These are phyloP conservation scores for Ophiocordyceps camponoti-saundersi DNA, from an alignment of 2,329 filamentous ascomycete species.

Conservation along the genomic window DNA sequence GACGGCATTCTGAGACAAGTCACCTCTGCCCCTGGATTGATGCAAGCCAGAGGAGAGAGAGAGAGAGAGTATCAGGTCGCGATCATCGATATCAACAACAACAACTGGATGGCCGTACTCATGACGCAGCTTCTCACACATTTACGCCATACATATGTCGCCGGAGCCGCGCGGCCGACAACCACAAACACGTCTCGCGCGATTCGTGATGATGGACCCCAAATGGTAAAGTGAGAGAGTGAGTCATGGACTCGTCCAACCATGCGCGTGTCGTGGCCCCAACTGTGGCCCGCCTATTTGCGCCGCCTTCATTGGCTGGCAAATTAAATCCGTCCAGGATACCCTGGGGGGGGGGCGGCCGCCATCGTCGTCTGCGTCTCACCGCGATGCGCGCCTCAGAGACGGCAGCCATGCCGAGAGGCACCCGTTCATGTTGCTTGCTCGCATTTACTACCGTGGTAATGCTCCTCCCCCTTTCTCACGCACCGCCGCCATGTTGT, in stretches of 20 bases:
- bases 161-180: not conserved
- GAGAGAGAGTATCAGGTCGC: too few relatives aligned
- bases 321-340: slow-evolving; percentile 6
- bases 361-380: not conserved
- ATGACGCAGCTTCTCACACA: not conserved
- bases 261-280: slow-evolving; percentile 6
- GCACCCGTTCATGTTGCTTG: not conserved
- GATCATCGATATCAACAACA: too few relatives aligned
- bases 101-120: not conserved
- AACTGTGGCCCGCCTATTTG: slow-evolving; percentile 13
- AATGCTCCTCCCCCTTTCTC: too few relatives aligned
- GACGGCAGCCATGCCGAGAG: not conserved
- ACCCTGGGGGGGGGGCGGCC: not conserved
- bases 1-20: slow-evolving; percentile 6
- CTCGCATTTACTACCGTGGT: not conserved
- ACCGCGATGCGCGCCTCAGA: not conserved
- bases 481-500: not conserved
- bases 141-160: not conserved
- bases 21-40: slow-evolving; percentile 1
- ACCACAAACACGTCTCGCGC: not conserved
- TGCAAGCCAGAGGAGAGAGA: not conserved
- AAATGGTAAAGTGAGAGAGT: slow-evolving; percentile 1
- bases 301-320: slow-evolving; percentile 14
- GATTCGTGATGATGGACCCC: not conserved
- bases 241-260: slow-evolving; percentile 13